phyloP scores from a whole-genome alignment of 108 stramenopile genomes.

The Epithemia pelagica region DNA sequence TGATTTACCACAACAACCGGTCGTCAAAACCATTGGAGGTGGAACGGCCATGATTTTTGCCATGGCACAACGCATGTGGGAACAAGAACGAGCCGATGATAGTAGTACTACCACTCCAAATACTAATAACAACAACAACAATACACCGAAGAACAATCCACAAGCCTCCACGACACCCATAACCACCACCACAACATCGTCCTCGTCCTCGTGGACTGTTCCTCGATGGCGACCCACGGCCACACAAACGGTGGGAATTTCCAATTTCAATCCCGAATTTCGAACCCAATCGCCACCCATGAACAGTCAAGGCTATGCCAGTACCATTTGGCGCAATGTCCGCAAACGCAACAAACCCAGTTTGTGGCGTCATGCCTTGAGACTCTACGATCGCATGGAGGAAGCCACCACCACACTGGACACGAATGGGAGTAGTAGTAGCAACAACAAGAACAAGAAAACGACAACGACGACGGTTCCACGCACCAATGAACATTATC shows the following conservation, averaged over 20 bases:
- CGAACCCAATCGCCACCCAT: slow-evolving; percentile 61
- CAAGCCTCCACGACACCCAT: slow-evolving; percentile 2
- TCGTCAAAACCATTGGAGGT: slow-evolving; percentile 39
- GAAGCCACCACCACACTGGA: slow-evolving; percentile 18
- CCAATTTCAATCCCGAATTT: slow-evolving; percentile 64
- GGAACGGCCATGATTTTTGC: slow-evolving; percentile 65
- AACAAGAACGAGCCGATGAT: slow-evolving; percentile 3
- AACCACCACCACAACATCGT: background rate
- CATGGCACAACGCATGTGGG: slow-evolving; percentile 59
- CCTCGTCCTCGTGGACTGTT: slow-evolving; percentile 15
- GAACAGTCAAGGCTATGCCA: slow-evolving; percentile 72
- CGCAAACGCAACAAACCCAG: slow-evolving; percentile 69
- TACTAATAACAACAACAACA: background rate
- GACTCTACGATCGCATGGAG: slow-evolving; percentile 68
- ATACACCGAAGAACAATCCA: no score
- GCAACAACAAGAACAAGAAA: background rate
- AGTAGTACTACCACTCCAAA: slow-evolving; percentile 26
- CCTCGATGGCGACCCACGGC: slow-evolving; percentile 49
- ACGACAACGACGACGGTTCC: slow-evolving; percentile 21
- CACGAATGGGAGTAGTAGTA: slow-evolving; percentile 1
- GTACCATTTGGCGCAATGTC: slow-evolving; percentile 59
- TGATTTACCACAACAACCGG: background rate
- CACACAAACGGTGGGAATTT: slow-evolving; percentile 24
- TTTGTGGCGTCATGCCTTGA: slow-evolving; percentile 63
- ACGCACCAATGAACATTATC: slow-evolving; percentile 57